Evolutionary conservation across 2,329 filamentous ascomycete species (phyloP), one percentile per base, ranked within the genome.

Genomic region (Aspergillus fischeri): DNA sequence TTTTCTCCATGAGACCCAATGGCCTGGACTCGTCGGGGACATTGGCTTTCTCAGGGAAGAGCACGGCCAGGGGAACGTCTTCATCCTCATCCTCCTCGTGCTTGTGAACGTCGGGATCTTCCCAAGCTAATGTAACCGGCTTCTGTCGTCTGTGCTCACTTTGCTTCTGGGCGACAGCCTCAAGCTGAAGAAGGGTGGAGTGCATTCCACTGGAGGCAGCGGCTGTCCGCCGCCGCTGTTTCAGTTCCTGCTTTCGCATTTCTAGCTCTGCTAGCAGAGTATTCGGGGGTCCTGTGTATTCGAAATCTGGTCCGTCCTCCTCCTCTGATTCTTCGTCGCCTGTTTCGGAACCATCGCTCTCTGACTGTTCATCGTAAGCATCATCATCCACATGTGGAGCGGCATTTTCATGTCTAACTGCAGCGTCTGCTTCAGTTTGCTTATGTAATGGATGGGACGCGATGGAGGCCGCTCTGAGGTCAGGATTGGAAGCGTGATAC

Each of bases 231-330:
- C 88, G 94, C 38, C 94, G 86, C 60, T 87, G 81, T 73, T 91
- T 92, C 67, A 95, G 88, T 65, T 96, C 90, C 58, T 90, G 87
- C 71, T 99, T 97, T 52, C 94, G 88, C 62, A 96, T 78, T 70
- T 97, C 91, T 7, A 99, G 80, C 71, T 99, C 94, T 0, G 94
- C 94, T 25, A 99, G 83, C 0, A 99, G 81, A 0, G 94, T 99
- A 1, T 92, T 96, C 0, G 94, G 94, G 3, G 87, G 83, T 0
- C 90, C 91, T 53, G 86, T 81, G 61, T 85, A 88, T 1, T 70
- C 70, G 17, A 65, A 63, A n/a, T 68, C 72, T 17, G 76, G 79
- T 25, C 79, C 25, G 25, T 27, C 75, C 27, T 80, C 79, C 3
- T 78, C 76, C 54, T 63, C 64, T 5, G 57, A 56, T 61, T 63